Base-by-base conservation (phyloP, 2,329 filamentous ascomycete genomes). In the Orbilia blumenaviensis region DNA sequence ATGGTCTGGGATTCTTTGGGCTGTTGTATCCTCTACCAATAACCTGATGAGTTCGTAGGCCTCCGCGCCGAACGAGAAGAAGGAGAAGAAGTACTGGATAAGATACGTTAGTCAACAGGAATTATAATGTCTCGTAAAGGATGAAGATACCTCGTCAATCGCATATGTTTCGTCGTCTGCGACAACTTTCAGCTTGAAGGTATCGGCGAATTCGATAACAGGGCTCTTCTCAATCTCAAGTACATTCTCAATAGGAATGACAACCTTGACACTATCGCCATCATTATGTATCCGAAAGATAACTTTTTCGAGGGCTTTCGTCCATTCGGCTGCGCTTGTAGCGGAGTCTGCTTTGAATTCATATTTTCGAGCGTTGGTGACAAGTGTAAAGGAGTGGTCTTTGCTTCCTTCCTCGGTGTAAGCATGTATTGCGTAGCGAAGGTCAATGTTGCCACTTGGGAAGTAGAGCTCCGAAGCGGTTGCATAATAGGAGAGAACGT, bases 211-310 rank as follows among this genome's bases (percentile, higher is more conserved):
- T 78, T 96, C 92, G 66, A 96, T 87, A 84, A 97, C 93, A 68
- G 92, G 90, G 54, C 91, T 95, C 78, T 97, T 92, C 82, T 98
- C 95, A 50, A 98, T 89, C 79, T 98, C 94, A 71, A 98, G 89
- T 18, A 98, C 88, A 79, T 96, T 97, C 73, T 90, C 88, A 61
- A 97, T 91, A 0, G 94, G 94, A 27, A 98, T 84, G 0, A 92
- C 95, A 66, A 98, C 96, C 84, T 98, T 98, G 82, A 99, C 92
- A 81, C 94, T 97, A 81, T 97, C 94, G 8, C 95, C 94, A 78
- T 97, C 94, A 81, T 98, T 98, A 83, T 96, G 94, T 9, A 93
- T 94, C 60, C 94, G 88, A 81, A 98, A 98, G 69, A 98, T 97
- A 79, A 97, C 94, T 74, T 95, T 92, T 81, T 97, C 94, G 25